These are phyloP conservation scores for Fusarium pseudograminearum DNA, from an alignment of 2,329 filamentous ascomycete genomes.

Conservation along the genomic window DNA sequence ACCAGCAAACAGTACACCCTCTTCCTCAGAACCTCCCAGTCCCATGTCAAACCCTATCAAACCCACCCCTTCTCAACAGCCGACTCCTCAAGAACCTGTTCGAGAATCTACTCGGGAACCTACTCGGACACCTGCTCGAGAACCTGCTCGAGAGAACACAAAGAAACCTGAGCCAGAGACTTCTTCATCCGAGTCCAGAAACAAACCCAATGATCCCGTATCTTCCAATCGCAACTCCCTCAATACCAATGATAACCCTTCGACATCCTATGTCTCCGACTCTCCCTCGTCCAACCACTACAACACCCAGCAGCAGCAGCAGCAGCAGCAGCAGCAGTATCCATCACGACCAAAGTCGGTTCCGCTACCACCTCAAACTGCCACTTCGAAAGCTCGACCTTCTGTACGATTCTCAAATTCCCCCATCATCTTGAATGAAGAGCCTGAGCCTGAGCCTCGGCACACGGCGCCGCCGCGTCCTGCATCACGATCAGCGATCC, in stretches of 20 bases:
- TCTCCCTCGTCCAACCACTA: constrained; percentile 29
- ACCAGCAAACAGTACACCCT: constrained; percentile 28
- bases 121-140: no score
- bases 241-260: constrained; percentile 16
- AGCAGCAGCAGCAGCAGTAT: not conserved
- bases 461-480: constrained; percentile 12
- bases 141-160: constrained; percentile 32
- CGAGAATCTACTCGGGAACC: constrained; percentile 16
- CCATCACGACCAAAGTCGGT: constrained; percentile 24
- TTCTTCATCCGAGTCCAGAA: constrained; percentile 4
- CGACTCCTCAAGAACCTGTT: constrained; percentile 35
- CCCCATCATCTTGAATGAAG: constrained; percentile 46
- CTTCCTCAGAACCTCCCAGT: constrained; percentile 39
- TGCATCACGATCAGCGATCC: constrained; percentile 11
- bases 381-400: constrained; percentile 40
- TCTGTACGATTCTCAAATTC: constrained; percentile 51
- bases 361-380: constrained; percentile 7
- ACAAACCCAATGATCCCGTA: not conserved
- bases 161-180: constrained; percentile 17
- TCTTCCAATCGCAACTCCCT: constrained; percentile 21
- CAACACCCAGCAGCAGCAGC: not conserved
- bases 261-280: constrained; percentile 41
- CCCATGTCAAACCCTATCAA: constrained; percentile 32
- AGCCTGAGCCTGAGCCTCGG: constrained; percentile 17
- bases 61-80: constrained; percentile 2